phyloP scores from a whole-genome alignment of 129 eudicot genomes.

The Heracleum sosnowskyi region DNA sequence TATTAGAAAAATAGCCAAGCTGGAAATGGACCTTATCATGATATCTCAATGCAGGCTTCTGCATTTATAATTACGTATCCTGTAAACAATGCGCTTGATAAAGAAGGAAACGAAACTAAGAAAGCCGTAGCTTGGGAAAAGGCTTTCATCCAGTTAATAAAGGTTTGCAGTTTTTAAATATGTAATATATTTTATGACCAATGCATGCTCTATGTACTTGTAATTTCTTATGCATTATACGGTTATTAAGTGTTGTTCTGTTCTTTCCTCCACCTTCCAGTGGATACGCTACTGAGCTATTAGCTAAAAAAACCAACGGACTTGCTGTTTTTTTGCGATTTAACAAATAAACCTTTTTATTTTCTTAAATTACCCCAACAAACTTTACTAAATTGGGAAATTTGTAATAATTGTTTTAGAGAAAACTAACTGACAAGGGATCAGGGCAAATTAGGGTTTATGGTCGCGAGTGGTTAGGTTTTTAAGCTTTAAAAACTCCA shows the following conservation, averaged over 20 bases:
- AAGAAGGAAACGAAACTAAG: conserved; percentile 64
- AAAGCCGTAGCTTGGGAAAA: conserved; percentile 92
- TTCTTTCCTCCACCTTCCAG: not conserved
- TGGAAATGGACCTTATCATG: conserved; percentile 15
- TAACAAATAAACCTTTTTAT: too few relatives aligned
- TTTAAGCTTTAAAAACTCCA: too few relatives aligned
- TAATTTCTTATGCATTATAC: not conserved
- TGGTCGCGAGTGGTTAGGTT: not conserved
- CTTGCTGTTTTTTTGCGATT: too few relatives aligned
- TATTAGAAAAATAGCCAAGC: conserved; percentile 8
- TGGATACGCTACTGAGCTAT: too few relatives aligned
- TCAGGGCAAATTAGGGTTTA: too few relatives aligned
- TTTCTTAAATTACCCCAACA: too few relatives aligned
- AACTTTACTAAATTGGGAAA: too few relatives aligned
- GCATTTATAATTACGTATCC: conserved; percentile 93
- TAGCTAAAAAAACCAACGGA: too few relatives aligned
- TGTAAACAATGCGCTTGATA: conserved; percentile 74
- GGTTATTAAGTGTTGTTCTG: not conserved
- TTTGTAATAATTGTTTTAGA: too few relatives aligned
- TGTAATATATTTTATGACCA: not conserved
- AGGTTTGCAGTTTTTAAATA: conserved; percentile 38
- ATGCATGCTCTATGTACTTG: not conserved
- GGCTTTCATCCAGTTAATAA: conserved; percentile 82
- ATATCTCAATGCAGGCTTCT: conserved; percentile 66
- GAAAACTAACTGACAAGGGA: too few relatives aligned